These are phyloP conservation scores for Pseudogymnoascus sp. DNA, from an alignment of 2,329 filamentous ascomycete species.

Conservation along the genomic window DNA sequence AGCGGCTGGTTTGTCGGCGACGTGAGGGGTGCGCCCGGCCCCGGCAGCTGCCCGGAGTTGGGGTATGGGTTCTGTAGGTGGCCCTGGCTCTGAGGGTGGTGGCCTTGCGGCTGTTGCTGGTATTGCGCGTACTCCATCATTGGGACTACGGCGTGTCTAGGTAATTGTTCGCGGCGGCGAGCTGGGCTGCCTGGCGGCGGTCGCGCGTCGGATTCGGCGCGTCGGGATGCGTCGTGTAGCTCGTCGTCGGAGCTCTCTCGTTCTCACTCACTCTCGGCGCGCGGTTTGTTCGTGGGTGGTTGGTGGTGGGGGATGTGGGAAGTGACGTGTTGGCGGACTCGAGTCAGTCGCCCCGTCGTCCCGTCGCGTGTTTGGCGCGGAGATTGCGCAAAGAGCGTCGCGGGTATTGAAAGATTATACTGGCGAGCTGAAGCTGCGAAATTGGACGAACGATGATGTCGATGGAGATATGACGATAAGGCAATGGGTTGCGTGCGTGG, in stretches of 20 bases:
- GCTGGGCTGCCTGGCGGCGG: constrained; percentile 10
- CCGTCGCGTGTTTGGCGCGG: neutral
- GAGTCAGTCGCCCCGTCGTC: neutral
- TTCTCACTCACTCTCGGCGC: neutral
- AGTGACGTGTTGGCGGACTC: neutral
- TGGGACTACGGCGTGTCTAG: constrained; percentile 22
- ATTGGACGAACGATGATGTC: neutral
- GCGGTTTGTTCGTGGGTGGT: neutral
- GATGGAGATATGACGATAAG: constrained; percentile 9
- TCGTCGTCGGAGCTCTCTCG: neutral
- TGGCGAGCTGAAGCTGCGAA: constrained; percentile 4
- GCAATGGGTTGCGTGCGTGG: constrained; percentile 11
- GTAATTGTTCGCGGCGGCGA: constrained; percentile 24
- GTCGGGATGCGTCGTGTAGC: neutral
- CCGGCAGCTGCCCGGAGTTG: constrained; percentile 45
- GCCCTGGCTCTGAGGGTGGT: constrained; percentile 51
- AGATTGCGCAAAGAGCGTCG: neutral
- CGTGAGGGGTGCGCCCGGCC: constrained; percentile 46
- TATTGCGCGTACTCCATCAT: constrained; percentile 73
- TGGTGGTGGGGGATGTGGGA: neutral
- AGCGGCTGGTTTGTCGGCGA: constrained; percentile 65
- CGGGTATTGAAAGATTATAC: neutral
- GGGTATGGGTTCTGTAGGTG: constrained; percentile 54
- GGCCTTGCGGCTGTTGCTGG: constrained; percentile 53
- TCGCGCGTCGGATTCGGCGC: neutral